phyloP scores from a whole-genome alignment of 441 rosid species.

The Adansonia grandidieri region DNA sequence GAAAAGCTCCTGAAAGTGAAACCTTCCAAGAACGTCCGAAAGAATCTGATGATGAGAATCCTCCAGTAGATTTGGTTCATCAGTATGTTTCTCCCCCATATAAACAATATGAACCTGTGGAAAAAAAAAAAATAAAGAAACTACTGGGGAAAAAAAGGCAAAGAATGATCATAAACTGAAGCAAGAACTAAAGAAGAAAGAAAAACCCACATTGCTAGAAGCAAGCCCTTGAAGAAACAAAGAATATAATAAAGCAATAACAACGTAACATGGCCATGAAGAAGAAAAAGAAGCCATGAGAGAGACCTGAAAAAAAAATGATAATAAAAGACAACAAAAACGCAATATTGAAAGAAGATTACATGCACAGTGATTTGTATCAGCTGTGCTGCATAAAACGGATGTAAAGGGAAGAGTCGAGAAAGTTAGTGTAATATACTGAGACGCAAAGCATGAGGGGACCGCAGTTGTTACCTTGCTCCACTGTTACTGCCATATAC shows the following conservation, averaged over 20 bases:
- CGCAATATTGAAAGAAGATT: neutral
- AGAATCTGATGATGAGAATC: slow-evolving; percentile 50
- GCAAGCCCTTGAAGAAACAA: slow-evolving; percentile 28
- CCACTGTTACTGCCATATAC: slow-evolving; percentile 15
- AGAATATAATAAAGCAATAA: slow-evolving; percentile 33
- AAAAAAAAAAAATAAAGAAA: slow-evolving; percentile 12
- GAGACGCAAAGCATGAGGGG: neutral
- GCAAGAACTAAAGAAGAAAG: neutral
- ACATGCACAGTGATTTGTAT: neutral
- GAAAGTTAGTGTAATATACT: neutral
- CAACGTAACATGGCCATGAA: slow-evolving; percentile 25
- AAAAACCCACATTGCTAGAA: slow-evolving; percentile 46
- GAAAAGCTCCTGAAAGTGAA: slow-evolving; percentile 11
- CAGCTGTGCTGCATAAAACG: neutral
- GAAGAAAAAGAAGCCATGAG: slow-evolving; percentile 33
- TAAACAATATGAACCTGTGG: slow-evolving; percentile 55
- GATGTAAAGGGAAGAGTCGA: neutral
- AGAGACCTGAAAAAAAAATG: slow-evolving; percentile 5
- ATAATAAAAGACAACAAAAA: neutral
- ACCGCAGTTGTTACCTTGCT: slow-evolving; percentile 9
- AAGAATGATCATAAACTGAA: slow-evolving; percentile 14
- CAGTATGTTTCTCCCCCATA: slow-evolving; percentile 45
- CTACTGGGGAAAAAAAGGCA: slow-evolving; percentile 4
- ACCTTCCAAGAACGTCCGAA: slow-evolving; percentile 56
- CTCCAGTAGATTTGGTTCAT: slow-evolving; percentile 41